Percentiles rank a stretch among this genome's conserved stretches.
phyloP scores from a whole-genome alignment of 352 stramenopile genomes.

The Paralagenidium karlingii region DNA sequence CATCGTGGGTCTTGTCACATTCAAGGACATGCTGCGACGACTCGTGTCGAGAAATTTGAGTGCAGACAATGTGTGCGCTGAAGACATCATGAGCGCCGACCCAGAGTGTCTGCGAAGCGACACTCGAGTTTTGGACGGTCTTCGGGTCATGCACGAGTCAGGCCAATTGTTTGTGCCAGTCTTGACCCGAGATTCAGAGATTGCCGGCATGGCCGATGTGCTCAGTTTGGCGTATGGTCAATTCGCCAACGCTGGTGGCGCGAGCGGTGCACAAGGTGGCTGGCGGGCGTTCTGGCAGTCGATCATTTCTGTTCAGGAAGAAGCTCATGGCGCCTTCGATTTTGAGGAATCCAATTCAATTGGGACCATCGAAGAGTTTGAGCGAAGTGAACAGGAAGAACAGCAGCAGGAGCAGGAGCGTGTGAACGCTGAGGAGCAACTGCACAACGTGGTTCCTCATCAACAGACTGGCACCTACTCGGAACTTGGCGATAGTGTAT shows the following conservation, averaged over 20 bases:
- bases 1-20: conserved; percentile 7
- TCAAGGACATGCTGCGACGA: conserved; percentile 10
- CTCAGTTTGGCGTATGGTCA: conserved; percentile 7
- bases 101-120: conserved; percentile 3
- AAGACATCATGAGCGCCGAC: conserved; percentile 9
- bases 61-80: conserved; percentile 3
- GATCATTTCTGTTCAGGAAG: conserved; percentile 76
- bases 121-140: conserved; percentile 7
- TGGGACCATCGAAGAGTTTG: conserved; percentile 83
- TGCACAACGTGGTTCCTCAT: conserved; percentile 17
- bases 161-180: conserved; percentile 8
- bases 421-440: conserved; percentile 8
- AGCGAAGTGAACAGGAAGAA: conserved; percentile 56
- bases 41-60: conserved; percentile 5
- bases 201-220: conserved; percentile 9
- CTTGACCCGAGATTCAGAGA: background rate
- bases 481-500: conserved; percentile 77
- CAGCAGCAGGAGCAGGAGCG: conserved; percentile 14
- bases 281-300: conserved; percentile 85
- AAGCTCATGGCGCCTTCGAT: conserved; percentile 65
- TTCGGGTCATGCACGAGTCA: conserved; percentile 12
- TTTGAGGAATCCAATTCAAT: conserved; percentile 68
- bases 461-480: conserved; percentile 50
- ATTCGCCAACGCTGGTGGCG: conserved; percentile 4
- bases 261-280: conserved; percentile 52